These are phyloP conservation scores for Babesia ovis DNA, from an alignment of 169 alveolate genomes.

Conservation along the genomic window DNA sequence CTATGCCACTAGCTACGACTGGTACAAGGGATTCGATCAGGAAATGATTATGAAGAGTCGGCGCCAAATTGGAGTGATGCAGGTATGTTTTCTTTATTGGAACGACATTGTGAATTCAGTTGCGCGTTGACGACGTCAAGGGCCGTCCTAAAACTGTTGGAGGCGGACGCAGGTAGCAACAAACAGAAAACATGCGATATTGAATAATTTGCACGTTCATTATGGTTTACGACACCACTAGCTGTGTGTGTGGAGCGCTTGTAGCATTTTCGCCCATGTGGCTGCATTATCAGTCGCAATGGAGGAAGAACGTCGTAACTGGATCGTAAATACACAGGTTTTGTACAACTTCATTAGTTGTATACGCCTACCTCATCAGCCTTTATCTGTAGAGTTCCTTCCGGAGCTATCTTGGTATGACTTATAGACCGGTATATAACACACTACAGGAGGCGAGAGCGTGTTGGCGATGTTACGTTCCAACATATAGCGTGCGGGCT, in stretches of 20 bases:
- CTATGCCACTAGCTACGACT: slow-evolving; percentile 69
- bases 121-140: slow-evolving; percentile 21
- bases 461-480: slow-evolving; percentile 26
- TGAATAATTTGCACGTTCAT: background rate
- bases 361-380: slow-evolving; percentile 61
- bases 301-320: slow-evolving; percentile 66
- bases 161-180: slow-evolving; percentile 8
- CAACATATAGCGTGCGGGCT: slow-evolving; percentile 66
- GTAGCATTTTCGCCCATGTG: background rate
- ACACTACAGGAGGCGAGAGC: slow-evolving; percentile 22
- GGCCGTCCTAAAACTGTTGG: slow-evolving; percentile 27
- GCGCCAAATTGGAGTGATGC: slow-evolving; percentile 45
- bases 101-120: background rate
- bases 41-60: slow-evolving; percentile 33
- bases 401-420: slow-evolving; percentile 35
- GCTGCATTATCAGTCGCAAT: background rate
- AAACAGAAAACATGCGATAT: background rate
- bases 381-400: slow-evolving; percentile 62
- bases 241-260: background rate
- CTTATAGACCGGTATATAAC: background rate
- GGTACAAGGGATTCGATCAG: slow-evolving; percentile 61
- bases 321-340: slow-evolving; percentile 66
- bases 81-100: slow-evolving; percentile 18
- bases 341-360: slow-evolving; percentile 65
- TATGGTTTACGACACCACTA: background rate